Evolutionary conservation across 2,329 filamentous ascomycete species (phyloP).

Genomic region (Taxawa tesnikishii): DNA sequence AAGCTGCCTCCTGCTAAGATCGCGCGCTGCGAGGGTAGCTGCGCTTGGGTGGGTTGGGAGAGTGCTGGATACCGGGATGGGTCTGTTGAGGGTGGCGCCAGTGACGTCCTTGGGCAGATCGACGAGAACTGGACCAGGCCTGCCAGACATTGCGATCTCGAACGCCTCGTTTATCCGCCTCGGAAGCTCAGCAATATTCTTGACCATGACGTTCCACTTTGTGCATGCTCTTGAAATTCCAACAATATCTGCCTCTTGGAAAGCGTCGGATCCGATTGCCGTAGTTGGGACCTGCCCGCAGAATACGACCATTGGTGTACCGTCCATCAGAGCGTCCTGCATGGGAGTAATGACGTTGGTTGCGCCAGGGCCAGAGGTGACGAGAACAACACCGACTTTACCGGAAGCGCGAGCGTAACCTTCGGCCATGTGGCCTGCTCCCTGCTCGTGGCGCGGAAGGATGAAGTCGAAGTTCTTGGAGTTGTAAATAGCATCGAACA

Average conservation of each 20-base stretch:
- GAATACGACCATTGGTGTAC: constrained; percentile 93
- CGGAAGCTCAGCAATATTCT: constrained; percentile 85
- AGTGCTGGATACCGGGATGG: constrained; percentile 66
- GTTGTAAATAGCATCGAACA: constrained; percentile 98
- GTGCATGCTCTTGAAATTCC: constrained; percentile 92
- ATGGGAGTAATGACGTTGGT: constrained; percentile 96
- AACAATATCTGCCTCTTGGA: constrained; percentile 91
- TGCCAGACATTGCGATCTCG: constrained; percentile 88
- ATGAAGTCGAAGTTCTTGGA: constrained; percentile 94
- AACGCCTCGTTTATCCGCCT: constrained; percentile 95
- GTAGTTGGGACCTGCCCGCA: constrained; percentile 82
- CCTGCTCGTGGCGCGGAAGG: constrained; percentile 91
- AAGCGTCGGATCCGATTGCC: constrained; percentile 88
- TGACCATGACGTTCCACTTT: constrained; percentile 99
- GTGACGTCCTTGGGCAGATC: constrained; percentile 96
- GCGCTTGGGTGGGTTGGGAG: constrained; percentile 75
- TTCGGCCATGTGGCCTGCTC: constrained; percentile 96
- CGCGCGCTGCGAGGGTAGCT: constrained; percentile 68
- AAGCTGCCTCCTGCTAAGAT: constrained; percentile 60
- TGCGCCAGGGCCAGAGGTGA: constrained; percentile 91
- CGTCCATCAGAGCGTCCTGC: constrained; percentile 91
- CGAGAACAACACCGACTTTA: constrained; percentile 87
- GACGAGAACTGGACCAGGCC: constrained; percentile 87
- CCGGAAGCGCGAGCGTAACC: constrained; percentile 90
- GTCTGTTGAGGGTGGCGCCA: constrained; percentile 65